Evolutionary conservation across 2,329 filamentous ascomycete species (phyloP).

Genomic region (Fusarium citri): DNA sequence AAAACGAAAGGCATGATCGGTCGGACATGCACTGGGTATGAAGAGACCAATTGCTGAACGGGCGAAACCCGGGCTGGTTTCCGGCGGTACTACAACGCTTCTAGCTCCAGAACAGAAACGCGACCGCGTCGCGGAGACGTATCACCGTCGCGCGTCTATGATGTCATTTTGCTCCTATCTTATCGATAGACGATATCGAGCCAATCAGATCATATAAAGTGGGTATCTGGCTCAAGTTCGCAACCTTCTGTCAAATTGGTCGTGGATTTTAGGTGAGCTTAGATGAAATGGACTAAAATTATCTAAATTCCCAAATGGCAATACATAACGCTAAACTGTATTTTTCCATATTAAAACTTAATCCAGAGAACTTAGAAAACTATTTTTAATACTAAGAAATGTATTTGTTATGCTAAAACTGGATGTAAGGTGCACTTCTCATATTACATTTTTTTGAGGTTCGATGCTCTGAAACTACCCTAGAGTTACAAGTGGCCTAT

Average conservation of each 20-base stretch:
- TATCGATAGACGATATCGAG: accelerated
- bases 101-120: neutral
- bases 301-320: neutral
- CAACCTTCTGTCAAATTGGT: accelerated
- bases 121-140: neutral
- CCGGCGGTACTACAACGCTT: neutral
- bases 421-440: accelerated
- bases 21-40: neutral
- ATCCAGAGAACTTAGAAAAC: accelerated
- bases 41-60: neutral
- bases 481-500: accelerated
- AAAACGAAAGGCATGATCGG: neutral
- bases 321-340: neutral
- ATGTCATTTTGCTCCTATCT: neutral
- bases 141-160: neutral
- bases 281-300: neutral
- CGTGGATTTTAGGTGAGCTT: accelerated
- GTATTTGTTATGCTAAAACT: neutral
- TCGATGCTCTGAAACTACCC: neutral
- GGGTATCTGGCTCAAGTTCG: accelerated
- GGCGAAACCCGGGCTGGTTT: neutral
- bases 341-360: neutral
- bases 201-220: accelerated
- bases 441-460: neutral
- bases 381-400: accelerated